Conservation (phyloP, 2,329 filamentous ascomycete species). For the Beauveria sp. region DNA sequence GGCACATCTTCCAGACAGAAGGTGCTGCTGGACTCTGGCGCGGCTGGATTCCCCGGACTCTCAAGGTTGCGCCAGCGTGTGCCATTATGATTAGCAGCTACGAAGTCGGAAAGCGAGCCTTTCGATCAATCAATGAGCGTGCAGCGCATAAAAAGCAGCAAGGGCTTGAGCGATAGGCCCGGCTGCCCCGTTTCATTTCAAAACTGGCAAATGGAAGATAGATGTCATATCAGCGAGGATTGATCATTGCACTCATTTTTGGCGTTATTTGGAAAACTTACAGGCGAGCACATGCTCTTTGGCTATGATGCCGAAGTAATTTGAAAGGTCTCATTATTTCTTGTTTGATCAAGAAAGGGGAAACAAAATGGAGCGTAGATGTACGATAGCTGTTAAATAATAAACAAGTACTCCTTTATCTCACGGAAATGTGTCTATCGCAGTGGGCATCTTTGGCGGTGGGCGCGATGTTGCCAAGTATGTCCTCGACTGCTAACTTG, state of each 20-base stretch:
- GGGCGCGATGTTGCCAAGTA: too few relatives aligned
- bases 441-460: too few relatives aligned
- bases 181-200: not conserved
- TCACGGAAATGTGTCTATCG: not conserved
- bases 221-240: not conserved
- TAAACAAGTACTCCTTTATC: not conserved
- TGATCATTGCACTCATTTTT: not conserved
- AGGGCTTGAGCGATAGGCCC: not conserved
- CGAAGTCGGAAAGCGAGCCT: slow-evolving; percentile 88
- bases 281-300: not conserved
- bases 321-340: not conserved
- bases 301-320: not conserved
- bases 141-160: slow-evolving; percentile 12
- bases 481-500: too few relatives aligned
- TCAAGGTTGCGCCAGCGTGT: slow-evolving; percentile 93
- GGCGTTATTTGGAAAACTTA: slow-evolving; percentile 5
- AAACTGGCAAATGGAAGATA: not conserved
- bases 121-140: slow-evolving; percentile 62
- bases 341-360: not conserved
- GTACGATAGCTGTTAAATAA: slow-evolving; percentile 3
- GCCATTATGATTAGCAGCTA: slow-evolving; percentile 99
- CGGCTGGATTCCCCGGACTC: slow-evolving; percentile 82
- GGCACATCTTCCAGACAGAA: slow-evolving; percentile 84
- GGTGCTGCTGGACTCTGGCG: slow-evolving; percentile 75
- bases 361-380: not conserved